Conservation (phyloP, 1,284 basidiomycete genomes). For the Melanopsichium pennsylvanicum region DNA sequence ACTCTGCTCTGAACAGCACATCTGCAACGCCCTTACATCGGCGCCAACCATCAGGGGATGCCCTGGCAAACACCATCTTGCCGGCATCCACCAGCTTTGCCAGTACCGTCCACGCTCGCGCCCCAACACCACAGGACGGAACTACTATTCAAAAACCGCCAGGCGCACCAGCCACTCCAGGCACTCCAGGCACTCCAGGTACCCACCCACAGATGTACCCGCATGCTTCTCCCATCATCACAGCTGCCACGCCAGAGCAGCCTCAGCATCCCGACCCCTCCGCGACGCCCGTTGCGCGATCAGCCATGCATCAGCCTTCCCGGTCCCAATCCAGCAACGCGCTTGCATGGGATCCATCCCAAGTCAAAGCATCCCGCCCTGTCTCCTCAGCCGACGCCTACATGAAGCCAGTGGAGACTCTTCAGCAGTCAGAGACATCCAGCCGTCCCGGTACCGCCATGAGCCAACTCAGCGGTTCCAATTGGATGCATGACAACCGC, state of each 20-base stretch:
- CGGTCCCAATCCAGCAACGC: conserved; percentile 11
- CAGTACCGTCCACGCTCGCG: conserved; percentile 14
- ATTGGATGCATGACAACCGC: conserved; percentile 44
- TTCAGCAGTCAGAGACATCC: conserved; percentile 23
- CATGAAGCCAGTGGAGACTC: conserved; percentile 29
- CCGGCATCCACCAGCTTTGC: conserved; percentile 10
- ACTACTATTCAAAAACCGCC: conserved; percentile 20
- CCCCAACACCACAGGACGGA: conserved; percentile 19
- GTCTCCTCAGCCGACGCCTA: conserved; percentile 47
- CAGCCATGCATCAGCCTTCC: conserved; percentile 2
- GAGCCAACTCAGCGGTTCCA: conserved; percentile 43
- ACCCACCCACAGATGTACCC: conserved; percentile 5
- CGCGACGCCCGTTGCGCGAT: conserved; percentile 1
- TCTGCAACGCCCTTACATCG: not conserved
- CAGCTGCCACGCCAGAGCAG: conserved; percentile 35
- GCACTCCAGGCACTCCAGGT: no score
- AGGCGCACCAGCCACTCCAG: no score
- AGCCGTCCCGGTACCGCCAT: conserved; percentile 41
- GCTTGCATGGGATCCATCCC: not conserved
- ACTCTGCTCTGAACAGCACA: not conserved
- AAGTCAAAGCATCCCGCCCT: conserved; percentile 14
- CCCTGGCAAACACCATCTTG: not conserved
- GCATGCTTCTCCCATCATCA: conserved; percentile 15
- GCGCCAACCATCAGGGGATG: conserved; percentile 7
- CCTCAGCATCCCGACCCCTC: conserved; percentile 4